A percentile compares a stretch with the other conserved stretches of the same genome.
Evolutionary conservation across 2,329 filamentous ascomycete genomes (phyloP).

Genomic region (Sphaerostilbella broomeana): DNA sequence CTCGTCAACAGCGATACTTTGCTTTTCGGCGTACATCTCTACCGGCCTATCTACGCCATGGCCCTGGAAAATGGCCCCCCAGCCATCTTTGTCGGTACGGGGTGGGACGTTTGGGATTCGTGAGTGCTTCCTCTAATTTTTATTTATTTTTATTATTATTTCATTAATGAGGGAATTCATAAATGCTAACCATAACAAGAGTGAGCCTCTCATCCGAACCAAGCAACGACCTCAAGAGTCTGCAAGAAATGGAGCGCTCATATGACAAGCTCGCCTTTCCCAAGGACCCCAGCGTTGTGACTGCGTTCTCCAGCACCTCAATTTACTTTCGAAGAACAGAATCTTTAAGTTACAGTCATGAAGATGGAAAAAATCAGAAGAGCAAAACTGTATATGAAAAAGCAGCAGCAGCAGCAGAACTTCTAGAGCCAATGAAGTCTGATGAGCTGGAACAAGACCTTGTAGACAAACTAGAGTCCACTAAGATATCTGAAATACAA

Average conservation of each 20-base stretch:
- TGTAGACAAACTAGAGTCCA: background rate
- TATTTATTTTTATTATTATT: background rate
- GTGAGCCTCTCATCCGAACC: slow-evolving; percentile 3
- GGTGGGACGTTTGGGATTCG: slow-evolving; percentile 45
- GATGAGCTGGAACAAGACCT: background rate
- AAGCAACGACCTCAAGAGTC: slow-evolving; percentile 4
- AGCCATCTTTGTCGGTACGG: slow-evolving; percentile 52
- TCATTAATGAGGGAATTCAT: no score
- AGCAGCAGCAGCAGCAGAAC: no score
- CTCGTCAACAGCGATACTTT: slow-evolving; percentile 43
- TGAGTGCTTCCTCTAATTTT: slow-evolving; percentile 25
- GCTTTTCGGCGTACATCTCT: slow-evolving; percentile 58
- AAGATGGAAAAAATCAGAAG: no score
- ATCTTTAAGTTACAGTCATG: no score
- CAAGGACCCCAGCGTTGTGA: slow-evolving; percentile 6
- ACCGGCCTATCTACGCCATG: slow-evolving; percentile 45
- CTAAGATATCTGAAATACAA: background rate
- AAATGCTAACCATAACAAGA: background rate
- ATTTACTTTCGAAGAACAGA: slow-evolving; percentile 16
- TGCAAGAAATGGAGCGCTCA: slow-evolving; percentile 14
- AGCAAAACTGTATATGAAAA: no score
- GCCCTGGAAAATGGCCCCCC: slow-evolving; percentile 43
- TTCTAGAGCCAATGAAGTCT: no score
- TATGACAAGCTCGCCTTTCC: slow-evolving; percentile 17
- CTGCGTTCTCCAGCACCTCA: slow-evolving; percentile 17